Conservation (phyloP, 1,284 basidiomycete genomes). For the Puccinia sorghi region DNA sequence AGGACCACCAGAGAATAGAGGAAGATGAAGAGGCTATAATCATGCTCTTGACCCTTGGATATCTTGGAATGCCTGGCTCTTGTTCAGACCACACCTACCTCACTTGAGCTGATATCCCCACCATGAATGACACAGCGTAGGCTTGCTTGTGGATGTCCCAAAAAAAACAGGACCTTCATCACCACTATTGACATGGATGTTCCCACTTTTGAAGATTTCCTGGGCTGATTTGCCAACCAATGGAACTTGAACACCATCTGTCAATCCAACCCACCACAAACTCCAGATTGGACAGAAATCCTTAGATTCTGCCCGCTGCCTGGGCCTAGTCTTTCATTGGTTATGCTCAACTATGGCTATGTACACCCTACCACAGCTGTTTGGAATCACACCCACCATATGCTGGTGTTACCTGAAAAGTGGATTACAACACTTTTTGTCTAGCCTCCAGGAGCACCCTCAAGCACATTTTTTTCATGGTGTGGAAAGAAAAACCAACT, state of each 20-base stretch:
- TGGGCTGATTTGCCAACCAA: slow-evolving; percentile 57
- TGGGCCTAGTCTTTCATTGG: slow-evolving; percentile 63
- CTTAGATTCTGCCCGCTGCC: slow-evolving; percentile 62
- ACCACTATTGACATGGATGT: slow-evolving; percentile 63
- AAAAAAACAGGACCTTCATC: slow-evolving; percentile 60
- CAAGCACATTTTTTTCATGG: neutral
- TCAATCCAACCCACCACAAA: slow-evolving; percentile 25
- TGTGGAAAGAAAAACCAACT: too few species aligned
- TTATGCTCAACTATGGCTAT: slow-evolving; percentile 61
- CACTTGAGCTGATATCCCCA: neutral
- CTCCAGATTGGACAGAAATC: slow-evolving; percentile 59
- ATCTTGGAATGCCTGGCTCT: neutral
- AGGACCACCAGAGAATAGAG: too few species aligned
- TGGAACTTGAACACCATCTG: slow-evolving; percentile 58
- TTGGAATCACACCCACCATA: slow-evolving; percentile 57
- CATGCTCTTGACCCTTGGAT: neutral
- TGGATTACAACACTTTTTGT: neutral
- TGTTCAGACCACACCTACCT: neutral
- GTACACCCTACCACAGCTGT: slow-evolving; percentile 60
- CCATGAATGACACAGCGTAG: neutral
- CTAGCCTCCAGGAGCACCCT: neutral
- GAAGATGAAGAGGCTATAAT: neutral
- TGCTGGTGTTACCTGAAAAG: slow-evolving; percentile 53
- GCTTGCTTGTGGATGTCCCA: neutral
- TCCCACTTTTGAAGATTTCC: slow-evolving; percentile 59